phyloP scores from a whole-genome alignment of 331 rosid genomes.

The Rhamnella rubrinervis region DNA sequence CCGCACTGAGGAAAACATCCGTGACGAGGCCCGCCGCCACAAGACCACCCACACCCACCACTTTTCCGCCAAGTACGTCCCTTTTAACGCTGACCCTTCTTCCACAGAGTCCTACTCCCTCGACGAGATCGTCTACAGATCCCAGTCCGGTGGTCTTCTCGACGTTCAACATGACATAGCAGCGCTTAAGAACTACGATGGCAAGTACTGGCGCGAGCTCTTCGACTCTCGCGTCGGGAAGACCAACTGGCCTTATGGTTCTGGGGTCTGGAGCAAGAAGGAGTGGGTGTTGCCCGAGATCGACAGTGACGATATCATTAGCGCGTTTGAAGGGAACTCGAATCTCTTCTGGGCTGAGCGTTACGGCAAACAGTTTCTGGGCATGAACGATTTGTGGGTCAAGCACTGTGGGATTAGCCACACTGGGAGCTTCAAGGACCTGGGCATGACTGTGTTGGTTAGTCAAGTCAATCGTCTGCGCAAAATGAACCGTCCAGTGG shows the following conservation, averaged over 20 bases:
- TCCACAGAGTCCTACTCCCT: constrained; percentile 66
- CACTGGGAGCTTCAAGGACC: constrained; percentile 73
- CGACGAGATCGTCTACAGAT: constrained; percentile 72
- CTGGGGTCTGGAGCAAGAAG: constrained; percentile 80
- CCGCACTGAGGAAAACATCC: constrained; percentile 59
- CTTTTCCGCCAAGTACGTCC: constrained; percentile 69
- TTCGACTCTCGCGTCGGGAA: constrained; percentile 71
- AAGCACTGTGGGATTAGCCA: constrained; percentile 82
- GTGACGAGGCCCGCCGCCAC: constrained; percentile 68
- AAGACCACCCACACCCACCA: constrained; percentile 34
- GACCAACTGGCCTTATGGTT: constrained; percentile 82
- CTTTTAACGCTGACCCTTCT: constrained; percentile 53
- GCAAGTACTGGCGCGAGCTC: constrained; percentile 65
- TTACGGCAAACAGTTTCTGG: constrained; percentile 58
- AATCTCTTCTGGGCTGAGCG: constrained; percentile 87
- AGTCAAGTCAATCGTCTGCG: constrained; percentile 69
- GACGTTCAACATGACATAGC: constrained; percentile 66
- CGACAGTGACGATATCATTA: constrained; percentile 55
- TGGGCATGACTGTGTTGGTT: constrained; percentile 79
- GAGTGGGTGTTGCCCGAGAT: constrained; percentile 83
- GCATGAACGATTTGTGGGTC: constrained; percentile 77
- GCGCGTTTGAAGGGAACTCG: constrained; percentile 74
- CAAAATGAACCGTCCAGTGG: constrained; percentile 59
- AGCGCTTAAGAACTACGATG: constrained; percentile 60
- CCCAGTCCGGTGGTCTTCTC: constrained; percentile 65